Evolutionary conservation across 2,329 filamentous ascomycete genomes (phyloP).

Genomic region (Helminthosporium solani): DNA sequence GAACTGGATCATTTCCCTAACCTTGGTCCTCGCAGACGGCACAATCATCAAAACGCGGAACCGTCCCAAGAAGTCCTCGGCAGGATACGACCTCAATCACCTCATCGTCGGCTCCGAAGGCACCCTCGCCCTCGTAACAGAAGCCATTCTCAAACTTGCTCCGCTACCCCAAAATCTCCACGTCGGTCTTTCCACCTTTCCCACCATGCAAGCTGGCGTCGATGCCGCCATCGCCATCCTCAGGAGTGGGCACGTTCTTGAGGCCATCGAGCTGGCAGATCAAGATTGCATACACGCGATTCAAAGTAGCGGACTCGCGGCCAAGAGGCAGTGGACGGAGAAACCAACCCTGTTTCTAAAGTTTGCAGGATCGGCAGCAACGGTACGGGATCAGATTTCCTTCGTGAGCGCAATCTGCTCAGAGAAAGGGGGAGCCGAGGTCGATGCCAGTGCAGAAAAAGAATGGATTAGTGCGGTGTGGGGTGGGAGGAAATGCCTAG

Average conservation of each 20-base stretch:
- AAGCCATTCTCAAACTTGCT: slow-evolving; percentile 81
- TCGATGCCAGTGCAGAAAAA: slow-evolving; percentile 55
- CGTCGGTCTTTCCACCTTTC: slow-evolving; percentile 70
- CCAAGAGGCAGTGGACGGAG: slow-evolving; percentile 61
- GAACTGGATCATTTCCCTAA: slow-evolving; percentile 83
- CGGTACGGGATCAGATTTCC: slow-evolving; percentile 72
- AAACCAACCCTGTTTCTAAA: slow-evolving; percentile 72
- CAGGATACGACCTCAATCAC: slow-evolving; percentile 81
- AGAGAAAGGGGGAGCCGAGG: slow-evolving; percentile 63
- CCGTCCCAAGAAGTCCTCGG: slow-evolving; percentile 81
- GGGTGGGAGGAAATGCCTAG: slow-evolving; percentile 71
- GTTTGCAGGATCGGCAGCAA: slow-evolving; percentile 63
- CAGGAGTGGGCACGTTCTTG: slow-evolving; percentile 74
- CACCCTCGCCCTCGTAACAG: slow-evolving; percentile 85
- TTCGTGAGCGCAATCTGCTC: slow-evolving; percentile 60
- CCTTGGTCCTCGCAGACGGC: slow-evolving; percentile 83
- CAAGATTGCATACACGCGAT: slow-evolving; percentile 77
- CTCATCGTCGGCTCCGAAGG: slow-evolving; percentile 89
- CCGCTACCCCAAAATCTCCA: slow-evolving; percentile 73
- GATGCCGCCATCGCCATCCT: slow-evolving; percentile 77
- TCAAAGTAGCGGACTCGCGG: slow-evolving; percentile 59
- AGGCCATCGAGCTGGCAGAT: slow-evolving; percentile 85
- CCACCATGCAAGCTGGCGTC: slow-evolving; percentile 67
- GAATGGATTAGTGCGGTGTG: slow-evolving; percentile 67
- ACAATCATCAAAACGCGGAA: slow-evolving; percentile 84